Evolutionary conservation across 352 stramenopile genomes (phyloP).

Genomic region (Phytophthora kernoviae): DNA sequence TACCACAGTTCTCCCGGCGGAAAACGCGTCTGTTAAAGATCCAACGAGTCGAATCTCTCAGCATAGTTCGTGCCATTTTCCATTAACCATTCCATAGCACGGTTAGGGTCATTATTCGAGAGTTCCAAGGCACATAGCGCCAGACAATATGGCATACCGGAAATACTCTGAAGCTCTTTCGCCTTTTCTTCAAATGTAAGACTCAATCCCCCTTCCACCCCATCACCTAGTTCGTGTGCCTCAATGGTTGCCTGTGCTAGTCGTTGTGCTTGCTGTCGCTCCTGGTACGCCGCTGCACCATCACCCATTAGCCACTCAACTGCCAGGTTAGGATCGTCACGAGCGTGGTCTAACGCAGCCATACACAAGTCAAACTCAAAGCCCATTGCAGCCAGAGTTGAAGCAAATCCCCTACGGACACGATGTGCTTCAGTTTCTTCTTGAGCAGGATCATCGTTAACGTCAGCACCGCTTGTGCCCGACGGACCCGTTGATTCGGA

Average conservation of each 20-base stretch:
- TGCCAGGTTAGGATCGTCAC: constrained; percentile 83
- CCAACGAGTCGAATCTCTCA: constrained; percentile 53
- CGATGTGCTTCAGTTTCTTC: constrained; percentile 80
- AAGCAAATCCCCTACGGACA: constrained; percentile 76
- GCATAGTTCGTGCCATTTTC: constrained; percentile 73
- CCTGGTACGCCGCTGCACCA: constrained; percentile 73
- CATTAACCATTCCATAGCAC: constrained; percentile 90
- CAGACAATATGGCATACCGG: constrained; percentile 71
- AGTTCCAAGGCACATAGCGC: constrained; percentile 75
- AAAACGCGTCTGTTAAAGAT: constrained; percentile 58
- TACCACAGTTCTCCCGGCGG: constrained; percentile 43
- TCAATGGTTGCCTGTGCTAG: constrained; percentile 54
- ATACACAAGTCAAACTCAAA: constrained; percentile 91
- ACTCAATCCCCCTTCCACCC: constrained; percentile 12
- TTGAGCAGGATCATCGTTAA: constrained; percentile 60
- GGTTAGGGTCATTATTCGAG: constrained; percentile 80
- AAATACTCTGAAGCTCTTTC: constrained; percentile 75
- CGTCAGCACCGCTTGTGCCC: constrained; percentile 20
- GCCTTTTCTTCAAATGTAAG: constrained; percentile 66
- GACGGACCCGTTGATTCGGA: constrained; percentile 14
- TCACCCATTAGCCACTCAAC: constrained; percentile 89
- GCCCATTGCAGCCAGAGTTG: constrained; percentile 83
- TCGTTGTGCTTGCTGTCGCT: constrained; percentile 65
- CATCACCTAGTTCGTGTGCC: constrained; percentile 27
- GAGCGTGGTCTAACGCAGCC: constrained; percentile 76